Conservation (phyloP, 129 eudicot genomes). For the Scalesia atractyloides region DNA sequence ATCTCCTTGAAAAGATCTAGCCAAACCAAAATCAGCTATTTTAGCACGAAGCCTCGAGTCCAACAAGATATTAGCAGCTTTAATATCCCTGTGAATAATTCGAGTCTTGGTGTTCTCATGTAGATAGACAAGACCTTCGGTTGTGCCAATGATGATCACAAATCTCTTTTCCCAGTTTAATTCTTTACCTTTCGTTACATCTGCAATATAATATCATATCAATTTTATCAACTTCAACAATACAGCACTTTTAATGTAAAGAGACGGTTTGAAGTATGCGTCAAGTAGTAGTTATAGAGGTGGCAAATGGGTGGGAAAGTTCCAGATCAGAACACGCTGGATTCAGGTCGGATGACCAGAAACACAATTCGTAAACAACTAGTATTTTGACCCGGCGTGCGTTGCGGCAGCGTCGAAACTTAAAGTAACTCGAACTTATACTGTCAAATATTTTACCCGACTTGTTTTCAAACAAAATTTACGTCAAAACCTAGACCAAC, state of each 20-base stretch:
- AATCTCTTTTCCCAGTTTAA: conserved; percentile 76
- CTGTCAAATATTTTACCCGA: too few species aligned
- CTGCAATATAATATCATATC: conserved; percentile 35
- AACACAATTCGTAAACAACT: neutral
- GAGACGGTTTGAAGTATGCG: conserved; percentile 7
- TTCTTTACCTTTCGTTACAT: conserved; percentile 62
- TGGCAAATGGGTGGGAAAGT: neutral
- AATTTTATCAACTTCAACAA: conserved; percentile 11
- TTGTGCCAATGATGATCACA: conserved; percentile 62
- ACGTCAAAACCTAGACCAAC: too few species aligned
- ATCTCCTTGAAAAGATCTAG: conserved; percentile 84
- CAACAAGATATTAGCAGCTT: conserved; percentile 72
- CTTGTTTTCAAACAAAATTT: too few species aligned
- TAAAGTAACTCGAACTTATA: too few species aligned
- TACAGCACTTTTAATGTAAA: neutral
- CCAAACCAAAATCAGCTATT: conserved; percentile 90
- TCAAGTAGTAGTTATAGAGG: neutral
- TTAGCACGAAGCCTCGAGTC: conserved; percentile 78
- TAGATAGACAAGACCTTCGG: conserved; percentile 86
- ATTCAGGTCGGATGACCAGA: neutral
- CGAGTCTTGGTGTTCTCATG: conserved; percentile 69
- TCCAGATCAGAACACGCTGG: neutral
- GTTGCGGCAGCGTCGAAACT: too few species aligned
- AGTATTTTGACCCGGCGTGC: too few species aligned
- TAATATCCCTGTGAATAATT: conserved; percentile 79